Evolutionary conservation across 208 protist species (phyloP).

Genomic region (Trypanosoma lewisi): DNA sequence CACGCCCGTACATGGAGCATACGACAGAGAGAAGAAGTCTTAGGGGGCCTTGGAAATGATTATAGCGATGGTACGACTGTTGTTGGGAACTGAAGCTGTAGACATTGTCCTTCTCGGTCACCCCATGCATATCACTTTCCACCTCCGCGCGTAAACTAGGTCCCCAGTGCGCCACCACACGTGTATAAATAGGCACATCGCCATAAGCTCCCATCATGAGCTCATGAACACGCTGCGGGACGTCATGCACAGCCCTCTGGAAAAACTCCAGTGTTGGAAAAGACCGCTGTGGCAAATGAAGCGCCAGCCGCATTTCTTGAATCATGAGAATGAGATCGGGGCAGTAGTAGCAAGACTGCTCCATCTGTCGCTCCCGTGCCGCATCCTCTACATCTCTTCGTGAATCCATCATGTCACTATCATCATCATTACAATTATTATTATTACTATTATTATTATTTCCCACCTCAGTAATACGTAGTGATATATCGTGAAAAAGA

Average conservation of each 20-base stretch:
- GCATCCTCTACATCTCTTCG: slow-evolving; percentile 4
- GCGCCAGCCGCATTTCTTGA: slow-evolving; percentile 31
- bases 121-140: slow-evolving; percentile 28
- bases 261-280: slow-evolving; percentile 52
- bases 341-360: slow-evolving; percentile 28
- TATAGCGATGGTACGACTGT: too few relatives aligned
- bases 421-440: too few relatives aligned
- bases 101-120: background rate
- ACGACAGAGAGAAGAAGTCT: slow-evolving; percentile 29
- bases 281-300: slow-evolving; percentile 32
- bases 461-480: background rate
- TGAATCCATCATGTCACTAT: background rate
- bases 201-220: slow-evolving; percentile 33
- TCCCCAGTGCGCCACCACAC: slow-evolving; percentile 41
- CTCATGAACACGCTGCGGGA: slow-evolving; percentile 36
- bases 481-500: background rate
- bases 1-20: slow-evolving; percentile 30
- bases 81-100: background rate
- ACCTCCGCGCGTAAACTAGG: slow-evolving; percentile 29
- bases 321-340: slow-evolving; percentile 60
- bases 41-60: slow-evolving; percentile 26
- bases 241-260: slow-evolving; percentile 56
- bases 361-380: background rate
- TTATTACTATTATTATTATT: background rate
- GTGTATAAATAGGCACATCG: slow-evolving; percentile 56